Evolutionary conservation across 2,329 filamentous ascomycete genomes (phyloP).

Genomic region (Xylaria sp.): DNA sequence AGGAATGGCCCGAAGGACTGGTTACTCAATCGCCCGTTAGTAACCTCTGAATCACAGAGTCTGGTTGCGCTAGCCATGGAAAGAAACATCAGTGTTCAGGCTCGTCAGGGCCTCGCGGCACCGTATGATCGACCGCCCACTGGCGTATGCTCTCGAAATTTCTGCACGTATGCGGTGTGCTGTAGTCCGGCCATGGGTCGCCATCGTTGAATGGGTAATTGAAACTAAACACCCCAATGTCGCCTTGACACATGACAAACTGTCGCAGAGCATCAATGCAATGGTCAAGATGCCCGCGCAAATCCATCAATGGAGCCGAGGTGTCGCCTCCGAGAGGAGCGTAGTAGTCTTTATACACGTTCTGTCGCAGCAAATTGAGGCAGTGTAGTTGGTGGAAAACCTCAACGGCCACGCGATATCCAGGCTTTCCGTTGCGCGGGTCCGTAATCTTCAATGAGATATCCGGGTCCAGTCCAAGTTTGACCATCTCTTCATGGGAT

Average conservation of each 20-base stretch:
- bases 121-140: conserved; percentile 65
- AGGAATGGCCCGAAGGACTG: background rate
- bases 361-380: conserved; percentile 60
- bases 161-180: conserved; percentile 64
- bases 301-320: conserved; percentile 54
- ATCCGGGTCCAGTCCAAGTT: conserved; percentile 62
- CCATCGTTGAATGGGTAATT: conserved; percentile 59
- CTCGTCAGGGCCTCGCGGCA: conserved; percentile 50
- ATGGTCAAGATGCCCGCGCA: conserved; percentile 63
- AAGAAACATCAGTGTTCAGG: conserved; percentile 45
- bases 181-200: conserved; percentile 66
- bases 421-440: conserved; percentile 64
- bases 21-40: background rate
- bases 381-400: conserved; percentile 68
- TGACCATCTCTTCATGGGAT: conserved; percentile 62
- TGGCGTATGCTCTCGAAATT: conserved; percentile 64
- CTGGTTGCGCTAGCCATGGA: conserved; percentile 13
- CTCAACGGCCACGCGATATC: conserved; percentile 69
- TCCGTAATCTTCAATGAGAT: conserved; percentile 66
- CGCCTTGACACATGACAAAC: conserved; percentile 66
- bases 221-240: conserved; percentile 66
- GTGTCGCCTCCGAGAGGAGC: conserved; percentile 60
- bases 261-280: conserved; percentile 65
- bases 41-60: background rate
- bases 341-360: conserved; percentile 63